Base-by-base conservation (phyloP, 805 yeast genomes). In the Candida nitratophila region DNA sequence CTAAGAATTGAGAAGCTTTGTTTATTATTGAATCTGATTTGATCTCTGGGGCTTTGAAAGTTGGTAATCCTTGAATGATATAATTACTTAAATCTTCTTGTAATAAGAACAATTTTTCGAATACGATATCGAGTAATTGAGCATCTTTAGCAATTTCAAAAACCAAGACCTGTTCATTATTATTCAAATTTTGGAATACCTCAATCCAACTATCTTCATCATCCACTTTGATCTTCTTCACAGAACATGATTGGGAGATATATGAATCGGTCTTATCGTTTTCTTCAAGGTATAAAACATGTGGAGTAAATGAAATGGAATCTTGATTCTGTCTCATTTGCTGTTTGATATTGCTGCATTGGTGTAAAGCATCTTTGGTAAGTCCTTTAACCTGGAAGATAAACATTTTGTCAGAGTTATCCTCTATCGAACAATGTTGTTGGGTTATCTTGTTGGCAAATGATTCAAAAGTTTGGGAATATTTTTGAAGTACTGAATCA, bases 11-110 rank as follows among this genome's bases (percentile, higher is more conserved):
- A 14, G 55, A 42, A 4, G 59, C 53, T 27, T 46, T 46, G 20
- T 47, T 46, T 2, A 51, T 8, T n/a, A 57, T 30, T 5, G 55
- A 47, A 34, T 49, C 47, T 1, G 51, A 42, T 8, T 38, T 36
- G 6, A 10, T 16, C 17, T 6, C 4, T 16, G 37, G 37, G 3
- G 5, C 4, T 10, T 44, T 36, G 39, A 53, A 53, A 8, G 48
- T 33, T 31, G 69, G 69, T 22, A 63, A 39, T 17, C 68, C 69
- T 50, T 65, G 69, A 36, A 65, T 48, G 26, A 63, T 53, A 9
- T 62, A 46, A 24, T 47, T 40, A 4, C 15, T 35, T 37, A 27
- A 20, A 12, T 19, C 20, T 26, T n/a, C 33, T 24, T 40, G 33
- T 30, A 32, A 14, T 7, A 36, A 11, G 3, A 17, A 22, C 3